phyloP scores from a whole-genome alignment of 352 stramenopile species.

The Pythium apleroticum region DNA sequence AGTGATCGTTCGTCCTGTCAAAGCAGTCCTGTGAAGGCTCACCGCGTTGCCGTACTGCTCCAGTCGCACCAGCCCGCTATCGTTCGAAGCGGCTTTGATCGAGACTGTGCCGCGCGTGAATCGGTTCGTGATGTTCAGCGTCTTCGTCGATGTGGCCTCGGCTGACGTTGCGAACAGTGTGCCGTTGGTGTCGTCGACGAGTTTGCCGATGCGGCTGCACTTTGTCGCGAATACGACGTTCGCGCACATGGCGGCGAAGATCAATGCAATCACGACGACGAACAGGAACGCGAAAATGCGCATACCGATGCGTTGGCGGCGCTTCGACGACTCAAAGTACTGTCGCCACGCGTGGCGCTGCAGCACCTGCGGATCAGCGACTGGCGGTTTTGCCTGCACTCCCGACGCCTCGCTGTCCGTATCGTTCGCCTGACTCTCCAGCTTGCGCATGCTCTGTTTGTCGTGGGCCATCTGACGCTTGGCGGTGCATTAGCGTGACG shows the following conservation, averaged over 20 bases:
- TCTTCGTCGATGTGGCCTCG: constrained; percentile 10
- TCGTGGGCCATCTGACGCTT: constrained; percentile 63
- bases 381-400: not conserved
- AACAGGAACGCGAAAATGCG: constrained; percentile 46
- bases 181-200: constrained; percentile 39
- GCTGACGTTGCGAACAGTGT: constrained; percentile 35
- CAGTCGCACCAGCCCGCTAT: constrained; percentile 34
- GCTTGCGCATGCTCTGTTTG: constrained; percentile 43
- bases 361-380: constrained; percentile 15
- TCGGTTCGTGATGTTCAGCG: constrained; percentile 35
- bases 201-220: constrained; percentile 62
- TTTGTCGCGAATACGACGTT: constrained; percentile 73
- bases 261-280: constrained; percentile 47
- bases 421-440: constrained; percentile 12
- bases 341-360: constrained; percentile 44
- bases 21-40: constrained; percentile 3
- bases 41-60: constrained; percentile 52
- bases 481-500: constrained; percentile 51
- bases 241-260: constrained; percentile 92
- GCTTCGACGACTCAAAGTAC: constrained; percentile 62
- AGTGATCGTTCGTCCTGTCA: not conserved
- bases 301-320: constrained; percentile 64
- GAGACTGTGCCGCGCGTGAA: constrained; percentile 47
- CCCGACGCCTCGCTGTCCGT: constrained; percentile 12
- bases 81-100: constrained; percentile 24